These are phyloP conservation scores for Mucor saturninus DNA, from an alignment of 371 early-diverging fungal species.

Conservation along the genomic window DNA sequence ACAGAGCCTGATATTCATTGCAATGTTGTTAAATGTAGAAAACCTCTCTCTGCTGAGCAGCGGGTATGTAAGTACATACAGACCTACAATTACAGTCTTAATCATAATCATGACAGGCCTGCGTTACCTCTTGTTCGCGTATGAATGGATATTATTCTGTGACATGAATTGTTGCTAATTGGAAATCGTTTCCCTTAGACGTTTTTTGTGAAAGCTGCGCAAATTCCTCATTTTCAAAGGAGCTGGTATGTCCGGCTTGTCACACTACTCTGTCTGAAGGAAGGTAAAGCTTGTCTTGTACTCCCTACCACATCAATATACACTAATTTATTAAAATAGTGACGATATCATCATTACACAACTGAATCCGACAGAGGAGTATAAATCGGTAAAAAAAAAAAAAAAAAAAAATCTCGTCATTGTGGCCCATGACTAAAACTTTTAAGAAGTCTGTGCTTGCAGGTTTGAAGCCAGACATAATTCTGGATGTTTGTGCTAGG, in stretches of 20 bases:
- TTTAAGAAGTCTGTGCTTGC: constrained; percentile 66
- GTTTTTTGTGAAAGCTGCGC: constrained; percentile 82
- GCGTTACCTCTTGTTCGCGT: constrained; percentile 82
- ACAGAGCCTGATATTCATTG: constrained; percentile 53
- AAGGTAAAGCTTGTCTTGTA: neutral
- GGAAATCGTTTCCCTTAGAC: constrained; percentile 46
- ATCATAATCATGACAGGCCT: constrained; percentile 48
- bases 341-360: constrained; percentile 73
- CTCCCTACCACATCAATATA: constrained; percentile 8
- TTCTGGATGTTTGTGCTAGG: constrained; percentile 78
- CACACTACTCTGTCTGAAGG: constrained; percentile 59
- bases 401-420: neutral
- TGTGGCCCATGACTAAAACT: constrained; percentile 1
- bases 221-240: constrained; percentile 56
- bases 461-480: constrained; percentile 73
- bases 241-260: constrained; percentile 80
- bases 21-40: constrained; percentile 64
- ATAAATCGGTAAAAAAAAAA: neutral
- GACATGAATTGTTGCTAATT: neutral
- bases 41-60: constrained; percentile 37
- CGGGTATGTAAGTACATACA: constrained; percentile 25
- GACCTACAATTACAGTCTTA: neutral
- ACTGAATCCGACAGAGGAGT: constrained; percentile 68
- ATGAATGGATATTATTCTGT: constrained; percentile 5
- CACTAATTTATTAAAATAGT: constrained; percentile 31